Evolutionary conservation across 78 protist species (phyloP).

Genomic region (Blattamonas nauphoetae): DNA sequence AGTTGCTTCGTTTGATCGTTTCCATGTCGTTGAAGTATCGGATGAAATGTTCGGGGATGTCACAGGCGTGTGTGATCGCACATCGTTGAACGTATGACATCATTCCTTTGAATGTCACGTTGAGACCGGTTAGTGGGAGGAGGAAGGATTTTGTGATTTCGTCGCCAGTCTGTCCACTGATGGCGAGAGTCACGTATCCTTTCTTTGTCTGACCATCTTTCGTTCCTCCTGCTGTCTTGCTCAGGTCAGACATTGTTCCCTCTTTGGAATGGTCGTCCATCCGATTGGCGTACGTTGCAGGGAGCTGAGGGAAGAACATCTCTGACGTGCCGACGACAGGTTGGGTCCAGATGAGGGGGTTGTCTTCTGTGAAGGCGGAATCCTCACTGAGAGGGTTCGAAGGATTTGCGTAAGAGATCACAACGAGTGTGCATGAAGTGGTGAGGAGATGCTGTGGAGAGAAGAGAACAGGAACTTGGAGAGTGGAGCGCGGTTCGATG

Average conservation of each 20-base stretch:
- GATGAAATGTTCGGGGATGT: too few species aligned
- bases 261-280: background rate
- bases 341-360: background rate
- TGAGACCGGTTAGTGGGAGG: background rate
- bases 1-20: too few species aligned
- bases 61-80: too few species aligned
- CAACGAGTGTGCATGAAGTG: background rate
- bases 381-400: background rate
- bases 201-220: too few species aligned
- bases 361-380: background rate
- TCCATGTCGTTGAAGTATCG: too few species aligned
- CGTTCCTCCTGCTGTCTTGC: background rate
- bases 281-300: background rate
- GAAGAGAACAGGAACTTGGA: background rate
- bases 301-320: background rate
- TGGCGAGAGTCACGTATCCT: background rate
- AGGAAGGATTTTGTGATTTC: background rate
- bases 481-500: background rate
- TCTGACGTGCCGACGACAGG: background rate
- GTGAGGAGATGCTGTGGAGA: background rate
- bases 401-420: background rate
- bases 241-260: background rate
- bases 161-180: background rate
- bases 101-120: too few species aligned
- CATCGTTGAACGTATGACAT: too few species aligned